Evolutionary conservation across 2,329 filamentous ascomycete genomes (phyloP), one percentile per base, ranked within the genome.

Genomic region (Basipetospora chlamydospora): DNA sequence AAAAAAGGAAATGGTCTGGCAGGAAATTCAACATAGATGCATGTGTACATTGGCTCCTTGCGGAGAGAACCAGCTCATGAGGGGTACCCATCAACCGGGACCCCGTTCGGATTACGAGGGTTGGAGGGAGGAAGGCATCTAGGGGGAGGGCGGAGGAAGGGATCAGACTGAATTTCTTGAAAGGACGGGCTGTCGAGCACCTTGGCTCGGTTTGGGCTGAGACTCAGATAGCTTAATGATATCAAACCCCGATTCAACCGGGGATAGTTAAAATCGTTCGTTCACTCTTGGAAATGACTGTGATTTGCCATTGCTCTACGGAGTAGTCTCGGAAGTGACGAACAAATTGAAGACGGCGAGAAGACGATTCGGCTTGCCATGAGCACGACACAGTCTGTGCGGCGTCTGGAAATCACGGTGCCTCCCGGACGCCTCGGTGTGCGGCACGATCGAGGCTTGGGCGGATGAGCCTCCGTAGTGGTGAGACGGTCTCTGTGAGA

Each of bases 21-120:
- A 39, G 34, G 37, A 39, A 41, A 42, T 44, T 44, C 42, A 44
- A 44, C 42, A 44, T 44, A 43, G 40, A 43, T 39, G 38, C 32
- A 37, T 28, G 37, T 34, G 34, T 29, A 35, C 31, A 34, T 21
- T 32, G 33, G 13, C 23, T 32, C 25, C 22, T 42, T 31, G 20
- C 41, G 31, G 33, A 39, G 30, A 35, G 26, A 29, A 39, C 40
- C 41, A 36, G 39, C 39, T 41, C 42, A 42, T 41, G 36, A 35
- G 40, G 41, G 40, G 33, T 37, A 38, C 40, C 41, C 42, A 44
- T 44, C 40, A 44, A 44, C 42, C 42, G 40, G 41, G 40, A 37
- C 39, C 39, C 41, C 42, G 39, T 42, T 34, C 32, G 32, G 32
- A 34, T 34, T 21, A 13, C 20, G 25, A 26, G 22, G 13, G 32